Percentiles rank a stretch among this genome's conserved stretches.
These are phyloP conservation scores for Diaporthe batatas DNA, from an alignment of 2,329 filamentous ascomycete genomes.

Conservation along the genomic window DNA sequence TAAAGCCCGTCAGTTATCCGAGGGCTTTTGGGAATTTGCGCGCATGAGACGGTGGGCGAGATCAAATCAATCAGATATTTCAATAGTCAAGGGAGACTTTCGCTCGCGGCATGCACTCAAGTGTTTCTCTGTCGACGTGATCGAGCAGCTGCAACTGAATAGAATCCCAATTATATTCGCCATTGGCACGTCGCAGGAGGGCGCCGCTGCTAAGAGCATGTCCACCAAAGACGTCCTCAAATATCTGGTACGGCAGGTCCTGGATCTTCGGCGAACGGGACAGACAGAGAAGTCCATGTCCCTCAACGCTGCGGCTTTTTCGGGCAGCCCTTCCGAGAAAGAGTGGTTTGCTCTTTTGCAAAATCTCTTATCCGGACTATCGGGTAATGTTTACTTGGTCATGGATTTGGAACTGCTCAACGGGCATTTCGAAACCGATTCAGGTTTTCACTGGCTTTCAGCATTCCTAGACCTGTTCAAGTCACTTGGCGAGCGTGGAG, in stretches of 20 bases:
- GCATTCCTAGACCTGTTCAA: background rate
- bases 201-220: background rate
- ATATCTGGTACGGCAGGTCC: background rate
- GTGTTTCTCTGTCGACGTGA: background rate
- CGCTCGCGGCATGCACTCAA: background rate
- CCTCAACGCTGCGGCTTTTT: background rate
- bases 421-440: rapidly evolving
- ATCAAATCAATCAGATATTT: background rate
- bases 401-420: conserved; percentile 2
- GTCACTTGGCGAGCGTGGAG: background rate
- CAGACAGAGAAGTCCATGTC: conserved; percentile 21
- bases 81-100: background rate
- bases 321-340: background rate
- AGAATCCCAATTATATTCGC: background rate
- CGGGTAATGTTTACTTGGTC: background rate
- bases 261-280: background rate
- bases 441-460: background rate
- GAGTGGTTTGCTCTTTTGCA: background rate
- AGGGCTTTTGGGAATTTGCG: background rate
- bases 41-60: background rate
- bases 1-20: background rate
- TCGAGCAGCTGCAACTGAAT: background rate
- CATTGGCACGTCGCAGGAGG: background rate
- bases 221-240: background rate
- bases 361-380: background rate